These are phyloP conservation scores for Cutaneotrichosporon sp. DNA, from an alignment of 1,284 basidiomycete species.

Conservation along the genomic window DNA sequence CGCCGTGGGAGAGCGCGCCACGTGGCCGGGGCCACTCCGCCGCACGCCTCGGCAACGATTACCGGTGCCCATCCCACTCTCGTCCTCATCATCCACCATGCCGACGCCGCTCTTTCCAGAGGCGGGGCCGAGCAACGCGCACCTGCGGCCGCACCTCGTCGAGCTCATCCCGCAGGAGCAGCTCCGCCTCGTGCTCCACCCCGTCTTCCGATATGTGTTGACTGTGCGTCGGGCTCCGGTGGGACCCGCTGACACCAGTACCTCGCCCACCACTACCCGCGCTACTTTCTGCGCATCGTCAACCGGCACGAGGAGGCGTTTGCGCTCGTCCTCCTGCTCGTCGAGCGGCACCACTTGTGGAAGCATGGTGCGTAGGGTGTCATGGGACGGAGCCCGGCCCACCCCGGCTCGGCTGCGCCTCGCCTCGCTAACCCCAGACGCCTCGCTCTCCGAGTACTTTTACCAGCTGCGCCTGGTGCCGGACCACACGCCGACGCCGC, in stretches of 20 bases:
- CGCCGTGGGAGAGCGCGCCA: neutral
- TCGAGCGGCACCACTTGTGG: conserved; percentile 88
- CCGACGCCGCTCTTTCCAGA: conserved; percentile 18
- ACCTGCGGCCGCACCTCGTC: conserved; percentile 77
- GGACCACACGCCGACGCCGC: conserved; percentile 31
- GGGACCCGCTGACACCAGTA: conserved; percentile 60
- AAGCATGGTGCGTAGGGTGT: conserved; percentile 66
- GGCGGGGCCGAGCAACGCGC: conserved; percentile 20
- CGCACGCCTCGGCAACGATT: neutral
- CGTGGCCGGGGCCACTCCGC: neutral
- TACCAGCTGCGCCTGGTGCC: conserved; percentile 43
- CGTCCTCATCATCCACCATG: neutral
- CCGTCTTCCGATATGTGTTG: conserved; percentile 91
- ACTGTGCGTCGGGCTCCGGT: conserved; percentile 62
- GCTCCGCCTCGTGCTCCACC: conserved; percentile 86
- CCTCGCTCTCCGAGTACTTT: conserved; percentile 52
- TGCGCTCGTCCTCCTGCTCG: conserved; percentile 78
- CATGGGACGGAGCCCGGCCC: too few relatives aligned
- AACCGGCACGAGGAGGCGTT: conserved; percentile 98
- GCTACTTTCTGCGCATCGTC: conserved; percentile 86
- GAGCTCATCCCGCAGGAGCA: conserved; percentile 96
- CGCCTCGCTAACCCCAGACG: conserved; percentile 32
- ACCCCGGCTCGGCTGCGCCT: too few relatives aligned
- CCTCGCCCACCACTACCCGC: conserved; percentile 91
- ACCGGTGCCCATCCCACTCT: neutral